phyloP scores from a whole-genome alignment of 1,284 basidiomycete species.

The Trichosporon faecale region DNA sequence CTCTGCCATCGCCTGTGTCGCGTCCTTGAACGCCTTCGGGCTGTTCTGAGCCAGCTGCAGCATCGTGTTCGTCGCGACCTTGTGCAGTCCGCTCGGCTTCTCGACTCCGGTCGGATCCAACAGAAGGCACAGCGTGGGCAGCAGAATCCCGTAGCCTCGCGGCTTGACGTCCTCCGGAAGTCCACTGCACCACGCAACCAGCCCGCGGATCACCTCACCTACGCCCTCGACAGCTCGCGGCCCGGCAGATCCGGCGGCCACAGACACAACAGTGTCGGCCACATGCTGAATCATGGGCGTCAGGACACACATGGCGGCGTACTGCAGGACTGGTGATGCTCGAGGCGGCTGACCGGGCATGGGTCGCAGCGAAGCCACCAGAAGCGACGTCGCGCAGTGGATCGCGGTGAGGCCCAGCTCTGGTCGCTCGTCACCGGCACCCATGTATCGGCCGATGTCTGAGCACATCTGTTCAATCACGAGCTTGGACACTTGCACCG shows the following conservation, averaged over 20 bases:
- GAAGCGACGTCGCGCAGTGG: slow-evolving; percentile 80
- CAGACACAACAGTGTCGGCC: slow-evolving; percentile 62
- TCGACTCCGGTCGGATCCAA: slow-evolving; percentile 58
- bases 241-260: slow-evolving; percentile 57
- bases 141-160: slow-evolving; percentile 67
- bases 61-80: slow-evolving; percentile 68
- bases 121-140: slow-evolving; percentile 74
- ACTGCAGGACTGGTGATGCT: slow-evolving; percentile 60
- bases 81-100: slow-evolving; percentile 58
- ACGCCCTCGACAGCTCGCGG: slow-evolving; percentile 56
- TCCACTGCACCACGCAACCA: slow-evolving; percentile 63
- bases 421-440: slow-evolving; percentile 57
- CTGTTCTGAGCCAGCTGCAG: slow-evolving; percentile 71
- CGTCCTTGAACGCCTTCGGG: slow-evolving; percentile 81
- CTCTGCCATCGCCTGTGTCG: slow-evolving; percentile 66
- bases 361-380: slow-evolving; percentile 57
- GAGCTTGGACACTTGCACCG: slow-evolving; percentile 66
- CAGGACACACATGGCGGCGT: slow-evolving; percentile 69
- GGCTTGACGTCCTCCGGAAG: slow-evolving; percentile 63
- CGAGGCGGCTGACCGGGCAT: slow-evolving; percentile 23
- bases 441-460: slow-evolving; percentile 69
- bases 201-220: slow-evolving; percentile 76
- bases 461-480: slow-evolving; percentile 82
- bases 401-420: slow-evolving; percentile 82
- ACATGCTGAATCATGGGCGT: slow-evolving; percentile 76